Evolutionary conservation across 2,329 filamentous ascomycete species (phyloP).

Genomic region (Stagonosporopsis vannaccii): DNA sequence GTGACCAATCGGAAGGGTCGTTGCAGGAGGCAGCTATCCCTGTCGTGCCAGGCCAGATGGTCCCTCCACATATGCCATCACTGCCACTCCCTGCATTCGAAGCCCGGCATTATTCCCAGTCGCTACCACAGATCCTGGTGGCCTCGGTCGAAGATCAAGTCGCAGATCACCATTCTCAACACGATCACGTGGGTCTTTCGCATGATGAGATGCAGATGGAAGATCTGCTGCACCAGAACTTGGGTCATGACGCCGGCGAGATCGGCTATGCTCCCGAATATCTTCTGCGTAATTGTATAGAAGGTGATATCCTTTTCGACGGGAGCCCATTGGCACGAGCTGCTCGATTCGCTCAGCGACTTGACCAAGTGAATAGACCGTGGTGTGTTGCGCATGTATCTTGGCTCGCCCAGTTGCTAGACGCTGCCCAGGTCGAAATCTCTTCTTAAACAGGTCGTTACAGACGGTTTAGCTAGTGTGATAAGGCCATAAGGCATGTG

Average conservation of each 20-base stretch:
- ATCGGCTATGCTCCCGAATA: neutral
- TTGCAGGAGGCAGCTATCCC: neutral
- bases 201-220: constrained; percentile 8
- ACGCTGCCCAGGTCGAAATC: neutral
- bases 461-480: neutral
- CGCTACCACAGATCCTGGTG: neutral
- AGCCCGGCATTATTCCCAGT: neutral
- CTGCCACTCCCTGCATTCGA: neutral
- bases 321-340: constrained; percentile 18
- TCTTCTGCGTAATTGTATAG: constrained; percentile 18
- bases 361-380: neutral
- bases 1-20: neutral
- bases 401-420: constrained; percentile 9
- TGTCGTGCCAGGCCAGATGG: neutral
- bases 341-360: constrained; percentile 12
- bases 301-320: constrained; percentile 14
- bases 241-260: neutral
- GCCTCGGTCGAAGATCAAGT: neutral
- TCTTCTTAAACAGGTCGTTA: neutral
- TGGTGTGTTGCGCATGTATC: constrained; percentile 15
- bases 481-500: too few species aligned
- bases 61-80: neutral
- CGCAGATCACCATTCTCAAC: neutral
- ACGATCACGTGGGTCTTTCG: neutral
- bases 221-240: neutral